These are phyloP conservation scores for Tremella mesenterica DNA, from an alignment of 768 basidiomycete species.

Conservation along the genomic window DNA sequence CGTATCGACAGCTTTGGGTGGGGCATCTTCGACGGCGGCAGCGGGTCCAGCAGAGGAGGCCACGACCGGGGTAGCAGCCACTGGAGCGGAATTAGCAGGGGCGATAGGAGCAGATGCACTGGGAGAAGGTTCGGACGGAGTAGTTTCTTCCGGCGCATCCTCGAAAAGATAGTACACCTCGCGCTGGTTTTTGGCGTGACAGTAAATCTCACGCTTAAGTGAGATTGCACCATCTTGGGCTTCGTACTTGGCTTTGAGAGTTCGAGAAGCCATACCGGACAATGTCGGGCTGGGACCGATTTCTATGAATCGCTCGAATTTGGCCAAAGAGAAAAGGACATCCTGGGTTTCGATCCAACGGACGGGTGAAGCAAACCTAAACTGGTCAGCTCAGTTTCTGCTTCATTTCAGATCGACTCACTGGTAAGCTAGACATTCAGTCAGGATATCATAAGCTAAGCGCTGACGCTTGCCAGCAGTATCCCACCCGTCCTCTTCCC, in stretches of 20 bases:
- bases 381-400: neutral
- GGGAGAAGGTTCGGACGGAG: conserved; percentile 38
- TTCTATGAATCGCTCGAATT: conserved; percentile 89
- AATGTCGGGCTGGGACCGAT: conserved; percentile 93
- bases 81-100: conserved; percentile 45
- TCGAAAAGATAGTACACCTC: conserved; percentile 98
- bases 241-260: conserved; percentile 67
- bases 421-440: conserved; percentile 94
- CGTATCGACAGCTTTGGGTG: conserved; percentile 82
- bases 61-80: conserved; percentile 46
- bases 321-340: conserved; percentile 72
- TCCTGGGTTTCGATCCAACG: conserved; percentile 99
- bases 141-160: conserved; percentile 57
- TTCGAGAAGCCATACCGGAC: conserved; percentile 51
- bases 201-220: conserved; percentile 69
- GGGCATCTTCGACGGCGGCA: conserved; percentile 74
- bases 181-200: conserved; percentile 88
- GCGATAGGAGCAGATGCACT: conserved; percentile 46
- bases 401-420: conserved; percentile 50
- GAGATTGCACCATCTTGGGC: conserved; percentile 73
- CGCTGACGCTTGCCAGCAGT: conserved; percentile 73
- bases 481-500: conserved; percentile 88
- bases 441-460: conserved; percentile 89
- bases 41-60: conserved; percentile 53
- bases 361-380: conserved; percentile 66